Base-by-base conservation (phyloP, 257 asterid genomes). In the Solanum ahanhuiri region DNA sequence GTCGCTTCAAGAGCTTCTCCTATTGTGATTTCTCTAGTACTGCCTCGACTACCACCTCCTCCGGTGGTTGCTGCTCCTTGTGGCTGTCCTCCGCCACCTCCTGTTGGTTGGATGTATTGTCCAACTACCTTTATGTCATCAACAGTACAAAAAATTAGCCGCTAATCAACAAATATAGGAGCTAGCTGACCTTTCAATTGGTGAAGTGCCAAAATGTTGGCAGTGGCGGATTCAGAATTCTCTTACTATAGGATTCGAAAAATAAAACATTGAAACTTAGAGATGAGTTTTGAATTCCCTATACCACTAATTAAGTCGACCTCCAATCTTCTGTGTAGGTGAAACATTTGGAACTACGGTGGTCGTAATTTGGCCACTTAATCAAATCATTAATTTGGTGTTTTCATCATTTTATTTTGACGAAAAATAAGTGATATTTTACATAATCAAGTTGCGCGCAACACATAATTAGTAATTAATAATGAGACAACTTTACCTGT, bases 1-100 rank as follows among this genome's bases (percentile, higher is more conserved):
- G 94, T 43, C 0, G 97, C 97, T 87, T 95, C 97, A 1, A 94
- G 91, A 1, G 98, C 98, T 88, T 95, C 95, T 73, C 98, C 98
- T 7, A 95, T 92, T 3, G 97, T 94, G 75, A 94, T 76, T 4
- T 81, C 87, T 72, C 82, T 43, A 54, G 89, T 66, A 25, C 72
- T 54, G 7, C 70, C 70, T 60, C 54, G 34, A 5, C 34, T 34
- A 0, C 83, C 18, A 12, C 54, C 54, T 12, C 54, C 22, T 7
- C 20, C 22, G 3, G 23, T 2, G 11, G 82, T 11, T 10, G 8
- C 20, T 22, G 28, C 11, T 17, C 4, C 64, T 43, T 77, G 39
- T 8, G 31, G 83, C 2, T 73, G 82, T 43, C 63, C 84, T 28
- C 6, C 84, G 6, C 3, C 86, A 14, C 87, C 91, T 18, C 85